phyloP scores from a whole-genome alignment of 2,329 filamentous ascomycete genomes.

The Hymenoscyphus fraxineus region DNA sequence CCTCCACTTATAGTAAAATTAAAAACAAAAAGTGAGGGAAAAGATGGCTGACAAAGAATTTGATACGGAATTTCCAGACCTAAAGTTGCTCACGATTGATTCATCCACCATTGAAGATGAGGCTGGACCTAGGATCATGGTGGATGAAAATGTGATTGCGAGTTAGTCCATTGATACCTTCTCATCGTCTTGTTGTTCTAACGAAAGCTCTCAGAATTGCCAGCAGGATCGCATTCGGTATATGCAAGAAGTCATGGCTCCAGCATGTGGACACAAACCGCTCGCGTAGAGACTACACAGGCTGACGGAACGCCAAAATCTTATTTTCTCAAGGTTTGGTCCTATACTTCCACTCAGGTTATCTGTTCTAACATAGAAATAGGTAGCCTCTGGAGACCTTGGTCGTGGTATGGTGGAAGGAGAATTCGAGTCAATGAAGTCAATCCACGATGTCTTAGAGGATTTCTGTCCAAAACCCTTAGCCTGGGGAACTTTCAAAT shows the following conservation, averaged over 20 bases:
- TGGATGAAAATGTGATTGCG: background rate
- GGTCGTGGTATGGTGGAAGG: conserved; percentile 21
- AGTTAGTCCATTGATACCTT: background rate
- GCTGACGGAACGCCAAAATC: background rate
- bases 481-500: conserved; percentile 11
- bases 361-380: background rate
- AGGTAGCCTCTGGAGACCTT: background rate
- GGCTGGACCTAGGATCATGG: background rate
- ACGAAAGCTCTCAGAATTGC: background rate
- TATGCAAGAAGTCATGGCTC: conserved; percentile 1
- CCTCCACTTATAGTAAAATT: too few relatives aligned
- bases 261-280: background rate
- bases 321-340: conserved; percentile 1
- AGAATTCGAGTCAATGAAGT: conserved; percentile 40
- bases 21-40: too few relatives aligned
- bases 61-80: background rate
- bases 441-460: conserved; percentile 15
- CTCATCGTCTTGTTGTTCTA: background rate
- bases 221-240: background rate
- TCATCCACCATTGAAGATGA: background rate
- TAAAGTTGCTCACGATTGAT: background rate
- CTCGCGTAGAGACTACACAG: background rate
- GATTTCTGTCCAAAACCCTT: conserved; percentile 13
- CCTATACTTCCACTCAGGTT: background rate
- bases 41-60: background rate